These are phyloP conservation scores for Metschnikowia matae DNA, from an alignment of 805 yeast species.

Conservation along the genomic window DNA sequence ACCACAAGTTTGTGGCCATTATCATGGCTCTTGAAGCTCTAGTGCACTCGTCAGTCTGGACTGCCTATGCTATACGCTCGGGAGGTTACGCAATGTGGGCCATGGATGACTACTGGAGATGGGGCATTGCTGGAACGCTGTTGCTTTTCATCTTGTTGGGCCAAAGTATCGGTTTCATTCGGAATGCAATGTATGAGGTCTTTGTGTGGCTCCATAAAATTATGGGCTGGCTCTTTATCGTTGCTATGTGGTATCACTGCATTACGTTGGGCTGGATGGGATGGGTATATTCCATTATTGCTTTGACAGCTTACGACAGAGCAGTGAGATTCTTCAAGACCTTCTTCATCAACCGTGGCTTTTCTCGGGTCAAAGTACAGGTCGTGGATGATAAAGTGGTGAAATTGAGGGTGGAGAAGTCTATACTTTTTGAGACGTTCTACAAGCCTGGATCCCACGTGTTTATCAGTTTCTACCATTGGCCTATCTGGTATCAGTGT, in stretches of 20 bases:
- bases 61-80: slow-evolving; percentile 13
- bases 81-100: slow-evolving; percentile 15
- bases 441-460: slow-evolving; percentile 16
- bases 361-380: slow-evolving; percentile 5
- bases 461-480: slow-evolving; percentile 16
- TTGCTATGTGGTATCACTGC: slow-evolving; percentile 20
- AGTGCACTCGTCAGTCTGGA: slow-evolving; percentile 17
- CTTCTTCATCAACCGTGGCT: slow-evolving; percentile 16
- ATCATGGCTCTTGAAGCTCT: slow-evolving; percentile 16
- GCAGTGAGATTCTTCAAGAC: slow-evolving; percentile 13
- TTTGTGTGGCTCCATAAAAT: slow-evolving; percentile 14
- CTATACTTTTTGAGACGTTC: slow-evolving; percentile 10
- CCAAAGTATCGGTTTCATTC: slow-evolving; percentile 12
- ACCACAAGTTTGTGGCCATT: slow-evolving; percentile 16
- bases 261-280: slow-evolving; percentile 19
- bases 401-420: slow-evolving; percentile 15
- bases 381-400: slow-evolving; percentile 12
- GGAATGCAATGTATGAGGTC: slow-evolving; percentile 14
- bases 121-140: slow-evolving; percentile 17
- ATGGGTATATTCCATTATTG: slow-evolving; percentile 18
- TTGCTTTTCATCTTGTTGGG: slow-evolving; percentile 15
- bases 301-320: slow-evolving; percentile 15
- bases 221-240: slow-evolving; percentile 18
- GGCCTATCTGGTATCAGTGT: slow-evolving; percentile 19
- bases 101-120: slow-evolving; percentile 16